Percentiles rank a stretch among this genome's conserved stretches.
Evolutionary conservation across 176 grass and related monocot genomes (phyloP).

Genomic region (Lolium rigidum): DNA sequence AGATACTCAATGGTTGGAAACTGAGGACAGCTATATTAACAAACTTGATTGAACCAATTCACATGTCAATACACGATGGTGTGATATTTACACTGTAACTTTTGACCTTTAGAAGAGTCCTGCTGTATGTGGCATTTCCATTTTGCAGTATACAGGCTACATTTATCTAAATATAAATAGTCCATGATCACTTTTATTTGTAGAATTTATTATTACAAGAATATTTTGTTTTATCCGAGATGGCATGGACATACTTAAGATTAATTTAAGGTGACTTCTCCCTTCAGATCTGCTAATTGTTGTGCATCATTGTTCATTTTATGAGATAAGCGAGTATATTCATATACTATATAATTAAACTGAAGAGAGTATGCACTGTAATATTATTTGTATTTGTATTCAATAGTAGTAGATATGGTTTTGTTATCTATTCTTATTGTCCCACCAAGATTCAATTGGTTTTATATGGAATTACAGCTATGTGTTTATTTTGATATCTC

Average conservation of each 20-base stretch:
- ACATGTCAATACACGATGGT: not conserved
- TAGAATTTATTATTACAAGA: not conserved
- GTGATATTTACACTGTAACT: not conserved
- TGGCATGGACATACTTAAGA: not conserved
- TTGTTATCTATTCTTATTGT: not conserved
- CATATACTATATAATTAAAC: not conserved
- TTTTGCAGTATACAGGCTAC: not conserved
- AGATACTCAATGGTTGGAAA: not conserved
- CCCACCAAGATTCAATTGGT: not conserved
- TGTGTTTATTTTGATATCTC: not conserved
- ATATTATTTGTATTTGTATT: not conserved
- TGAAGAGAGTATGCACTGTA: not conserved
- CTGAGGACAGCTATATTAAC: not conserved
- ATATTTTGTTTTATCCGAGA: not conserved
- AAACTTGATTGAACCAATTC: not conserved
- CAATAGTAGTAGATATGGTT: not conserved
- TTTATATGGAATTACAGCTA: not conserved
- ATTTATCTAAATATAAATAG: not conserved
- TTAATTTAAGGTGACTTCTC: not conserved
- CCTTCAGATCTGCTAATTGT: not conserved
- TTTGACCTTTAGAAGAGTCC: not conserved
- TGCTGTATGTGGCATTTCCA: not conserved
- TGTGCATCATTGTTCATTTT: not conserved
- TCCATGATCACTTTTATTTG: not conserved
- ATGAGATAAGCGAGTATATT: not conserved